A percentile compares a stretch with the other conserved stretches of the same genome.
Conservation (phyloP, 176 grass and related monocot species). For the Oryza rufipogon region DNA sequence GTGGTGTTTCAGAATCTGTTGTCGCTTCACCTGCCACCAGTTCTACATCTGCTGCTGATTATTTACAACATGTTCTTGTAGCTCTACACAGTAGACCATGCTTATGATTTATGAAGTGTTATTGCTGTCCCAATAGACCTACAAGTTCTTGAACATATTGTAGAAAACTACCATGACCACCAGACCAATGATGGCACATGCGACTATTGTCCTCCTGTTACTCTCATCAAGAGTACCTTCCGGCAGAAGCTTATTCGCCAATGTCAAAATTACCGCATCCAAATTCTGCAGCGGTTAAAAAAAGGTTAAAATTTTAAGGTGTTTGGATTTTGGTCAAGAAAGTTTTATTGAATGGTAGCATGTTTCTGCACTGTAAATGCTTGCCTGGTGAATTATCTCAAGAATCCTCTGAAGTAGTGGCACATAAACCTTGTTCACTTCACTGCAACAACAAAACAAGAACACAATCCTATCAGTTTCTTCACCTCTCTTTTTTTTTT, state of each 20-base stretch:
- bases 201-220: slow-evolving; percentile 38
- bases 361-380: background rate
- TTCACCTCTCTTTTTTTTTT: background rate
- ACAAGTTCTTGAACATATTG: slow-evolving; percentile 53
- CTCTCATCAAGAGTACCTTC: slow-evolving; percentile 52
- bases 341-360: too few species aligned
- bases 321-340: too few species aligned
- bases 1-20: background rate
- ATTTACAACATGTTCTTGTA: slow-evolving; percentile 21
- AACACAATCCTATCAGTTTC: background rate
- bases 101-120: background rate
- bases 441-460: background rate
- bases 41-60: background rate
- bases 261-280: slow-evolving; percentile 45
- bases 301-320: background rate
- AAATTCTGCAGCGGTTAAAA: slow-evolving; percentile 51
- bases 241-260: slow-evolving; percentile 60
- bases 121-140: background rate
- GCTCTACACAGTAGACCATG: background rate
- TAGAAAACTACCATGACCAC: slow-evolving; percentile 55
- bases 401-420: slow-evolving; percentile 48
- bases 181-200: slow-evolving; percentile 48
- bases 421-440: slow-evolving; percentile 49
- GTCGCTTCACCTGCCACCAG: background rate
- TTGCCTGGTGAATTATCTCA: slow-evolving; percentile 49